phyloP scores from a whole-genome alignment of 2,329 filamentous ascomycete genomes.

The Clonostachys solani region DNA sequence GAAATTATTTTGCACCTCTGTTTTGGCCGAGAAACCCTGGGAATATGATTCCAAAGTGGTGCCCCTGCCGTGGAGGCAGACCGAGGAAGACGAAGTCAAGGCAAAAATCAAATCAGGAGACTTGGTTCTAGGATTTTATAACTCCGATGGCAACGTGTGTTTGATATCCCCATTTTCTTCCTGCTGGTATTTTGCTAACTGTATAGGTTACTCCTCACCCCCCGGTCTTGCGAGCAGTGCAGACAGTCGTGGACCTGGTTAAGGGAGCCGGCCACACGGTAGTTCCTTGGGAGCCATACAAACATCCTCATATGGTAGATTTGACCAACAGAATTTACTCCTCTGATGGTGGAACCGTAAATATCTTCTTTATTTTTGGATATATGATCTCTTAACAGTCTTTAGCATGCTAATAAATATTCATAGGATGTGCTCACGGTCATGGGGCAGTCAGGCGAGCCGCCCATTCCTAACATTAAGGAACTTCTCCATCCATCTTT shows the following conservation, averaged over 20 bases:
- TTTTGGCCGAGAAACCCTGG: conserved; percentile 53
- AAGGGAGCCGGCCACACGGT: conserved; percentile 18
- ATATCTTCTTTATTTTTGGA: conserved; percentile 7
- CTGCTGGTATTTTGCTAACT: conserved; percentile 44
- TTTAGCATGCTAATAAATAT: neutral
- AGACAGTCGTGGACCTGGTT: conserved; percentile 15
- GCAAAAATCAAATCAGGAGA: conserved; percentile 10
- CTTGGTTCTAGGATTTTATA: conserved; percentile 25
- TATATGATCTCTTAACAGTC: neutral
- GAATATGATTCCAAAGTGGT: conserved; percentile 50
- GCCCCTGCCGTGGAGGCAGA: conserved; percentile 50
- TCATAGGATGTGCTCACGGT: conserved; percentile 16
- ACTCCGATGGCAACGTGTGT: conserved; percentile 25
- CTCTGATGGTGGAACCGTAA: conserved; percentile 15
- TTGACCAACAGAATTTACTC: conserved; percentile 16
- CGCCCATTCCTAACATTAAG: conserved; percentile 25
- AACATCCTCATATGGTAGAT: conserved; percentile 16
- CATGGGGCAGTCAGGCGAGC: conserved; percentile 25
- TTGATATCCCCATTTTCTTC: conserved; percentile 60
- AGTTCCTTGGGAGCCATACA: conserved; percentile 20
- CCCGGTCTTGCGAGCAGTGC: conserved; percentile 14
- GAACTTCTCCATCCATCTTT: conserved; percentile 7
- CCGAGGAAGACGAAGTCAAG: conserved; percentile 15
- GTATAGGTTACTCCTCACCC: conserved; percentile 13
- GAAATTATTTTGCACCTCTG: conserved; percentile 44